Evolutionary conservation across 2,329 filamentous ascomycete species (phyloP), one percentile per base, ranked within the genome.

Genomic region (Ophiostoma sp.): DNA sequence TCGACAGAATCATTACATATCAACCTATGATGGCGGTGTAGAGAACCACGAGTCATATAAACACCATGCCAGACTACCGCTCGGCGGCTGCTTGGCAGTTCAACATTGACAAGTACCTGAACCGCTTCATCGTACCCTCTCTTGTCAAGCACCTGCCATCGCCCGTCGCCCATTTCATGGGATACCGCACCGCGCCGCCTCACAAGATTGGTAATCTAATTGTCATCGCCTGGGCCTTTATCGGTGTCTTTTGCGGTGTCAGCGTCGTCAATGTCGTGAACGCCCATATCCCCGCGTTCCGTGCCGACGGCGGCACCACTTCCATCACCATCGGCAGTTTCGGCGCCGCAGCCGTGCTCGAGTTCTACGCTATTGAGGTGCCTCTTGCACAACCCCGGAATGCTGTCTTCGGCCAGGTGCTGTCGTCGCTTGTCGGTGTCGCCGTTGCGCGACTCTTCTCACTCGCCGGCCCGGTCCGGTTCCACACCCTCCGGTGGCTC

Each of bases 71-170:
- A 41, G 14, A 27, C 64, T 40, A n/a, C 27, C 44, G 52, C 36
- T 68, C 66, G 47, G 47, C 45, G 38, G 64, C 64, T 5, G 60
- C 58, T 49, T 83, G 81, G 79, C 82, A 88, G 74, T 87, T 96
- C 77, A 86, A 95, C 78, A 85, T 96, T 71, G 93, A 97, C 81
- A 79, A 78, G n/a, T 86, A 89, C 75, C 76, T 96, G 66, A 92
- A 94, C 76, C 89, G 83, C 2, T 81, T 87, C 70, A 75, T 96
- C 38, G 90, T 90, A 8, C 80, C 84, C 14, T 88, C 89, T 55
- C 85, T 84, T 73, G 84, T 91, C 76, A 79, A 83, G 41, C 78
- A 80, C 62, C 75, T 96, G 1, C 93, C 92, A 0, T 81, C 80
- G 64, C 84, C 84, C 0, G 75, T 95, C 27, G 84, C 90, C 27